Base-by-base conservation (phyloP, 371 early-diverging fungal genomes). In the Rhizopus arrhizus region DNA sequence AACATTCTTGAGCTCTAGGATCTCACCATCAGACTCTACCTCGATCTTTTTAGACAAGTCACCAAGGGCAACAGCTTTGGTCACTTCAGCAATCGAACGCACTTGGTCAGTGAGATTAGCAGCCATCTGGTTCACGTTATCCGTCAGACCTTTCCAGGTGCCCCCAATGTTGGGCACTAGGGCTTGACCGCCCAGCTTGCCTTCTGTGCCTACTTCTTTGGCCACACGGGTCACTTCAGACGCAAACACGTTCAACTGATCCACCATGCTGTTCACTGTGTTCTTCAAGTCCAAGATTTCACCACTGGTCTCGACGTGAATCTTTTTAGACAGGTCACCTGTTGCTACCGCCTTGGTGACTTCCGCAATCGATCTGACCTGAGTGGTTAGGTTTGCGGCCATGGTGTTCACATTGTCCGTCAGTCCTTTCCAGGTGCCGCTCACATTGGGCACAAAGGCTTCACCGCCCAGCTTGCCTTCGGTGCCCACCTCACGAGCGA, bases 11-110 rank as follows among this genome's bases (percentile, higher is more conserved):
- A 88, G 78, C 3, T 62, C 62, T 29, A 84, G 79, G 78, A 86
- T 86, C 67, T 88, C 86, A 15, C 86, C 86, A 32, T 75, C 72
- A 3, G 85, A 83, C 43, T 86, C 85, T 6, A 87, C 81, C 15
- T 83, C 86, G 51, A 89, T 85, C 66, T 80, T 80, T 33, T 80
- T 76, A 7, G 81, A 82, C 33, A 82, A 74, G 66, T 87, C 85
- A 11, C 86, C 87, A 3, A 69, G 73, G 3, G 86, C 80, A 1
- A 82, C 85, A 2, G 85, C 80, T 8, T 80, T 76, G 4, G 85
- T 79, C 36, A 84, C 82, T 38, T 75, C 74, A 13, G 82, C 82
- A 61, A 82, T 82, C 1, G 82, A 81, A 4, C 88, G 75, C 6
- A 88, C 81, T 62, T 82, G 82, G 7, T 61, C 49, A 1, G 80